These are phyloP conservation scores for Paecilomyces dactylethromorphus DNA, from an alignment of 2,329 filamentous ascomycete species.

Conservation along the genomic window DNA sequence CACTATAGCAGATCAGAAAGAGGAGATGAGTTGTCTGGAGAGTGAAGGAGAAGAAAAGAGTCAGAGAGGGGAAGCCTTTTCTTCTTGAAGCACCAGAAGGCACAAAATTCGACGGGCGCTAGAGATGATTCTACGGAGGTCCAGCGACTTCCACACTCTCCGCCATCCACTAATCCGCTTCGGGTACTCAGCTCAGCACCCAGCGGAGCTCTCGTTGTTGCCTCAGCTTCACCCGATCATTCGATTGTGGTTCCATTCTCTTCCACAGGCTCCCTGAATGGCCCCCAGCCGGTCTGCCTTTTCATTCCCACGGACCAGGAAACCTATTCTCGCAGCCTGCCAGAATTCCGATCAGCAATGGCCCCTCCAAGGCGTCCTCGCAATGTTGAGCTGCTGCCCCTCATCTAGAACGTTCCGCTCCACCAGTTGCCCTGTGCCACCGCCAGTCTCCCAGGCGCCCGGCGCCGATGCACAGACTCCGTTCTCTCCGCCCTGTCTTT, in stretches of 20 bases:
- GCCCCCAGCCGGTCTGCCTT: not conserved
- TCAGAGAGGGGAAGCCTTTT: not conserved
- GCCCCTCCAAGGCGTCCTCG: not conserved
- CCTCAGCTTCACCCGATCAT: not conserved
- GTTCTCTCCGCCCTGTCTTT: slow-evolving; percentile 2
- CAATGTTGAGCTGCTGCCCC: not conserved
- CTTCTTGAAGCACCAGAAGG: slow-evolving; percentile 8
- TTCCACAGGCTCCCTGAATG: not conserved
- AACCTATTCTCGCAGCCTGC: not conserved
- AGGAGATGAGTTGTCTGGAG: slow-evolving; percentile 2
- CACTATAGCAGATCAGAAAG: slow-evolving; percentile 5
- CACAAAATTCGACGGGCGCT: slow-evolving; percentile 6
- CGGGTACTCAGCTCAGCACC: not conserved
- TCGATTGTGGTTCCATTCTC: not conserved
- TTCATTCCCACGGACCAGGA: slow-evolving; percentile 6
- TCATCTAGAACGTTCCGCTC: slow-evolving; percentile 29
- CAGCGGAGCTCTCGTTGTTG: not conserved
- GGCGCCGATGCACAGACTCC: not conserved
- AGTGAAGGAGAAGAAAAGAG: slow-evolving; percentile 5
- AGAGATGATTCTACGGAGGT: slow-evolving; percentile 29
- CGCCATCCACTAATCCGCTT: slow-evolving; percentile 3
- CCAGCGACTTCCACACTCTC: slow-evolving; percentile 32
- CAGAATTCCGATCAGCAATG: not conserved
- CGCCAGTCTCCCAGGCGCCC: not conserved
- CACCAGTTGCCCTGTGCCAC: slow-evolving; percentile 5